These are phyloP conservation scores for Pseudonitzschia multiseries DNA, from an alignment of 108 stramenopile genomes.

Conservation along the genomic window DNA sequence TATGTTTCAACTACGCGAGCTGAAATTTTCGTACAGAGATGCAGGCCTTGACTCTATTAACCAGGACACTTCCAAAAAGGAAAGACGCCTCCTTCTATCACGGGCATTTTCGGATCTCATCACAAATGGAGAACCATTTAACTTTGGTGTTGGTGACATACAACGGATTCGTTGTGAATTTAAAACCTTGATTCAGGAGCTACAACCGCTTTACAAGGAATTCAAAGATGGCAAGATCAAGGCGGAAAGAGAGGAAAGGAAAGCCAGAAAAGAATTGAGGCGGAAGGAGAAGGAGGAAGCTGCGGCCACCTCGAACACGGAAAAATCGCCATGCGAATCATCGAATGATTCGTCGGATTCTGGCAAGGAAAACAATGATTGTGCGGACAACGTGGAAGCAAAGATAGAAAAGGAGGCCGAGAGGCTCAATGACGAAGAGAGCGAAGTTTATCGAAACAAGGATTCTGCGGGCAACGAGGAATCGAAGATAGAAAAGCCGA, in stretches of 20 bases:
- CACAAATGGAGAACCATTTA: slow-evolving; percentile 48
- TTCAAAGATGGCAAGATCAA: background rate
- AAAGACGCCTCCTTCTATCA: background rate
- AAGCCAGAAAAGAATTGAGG: slow-evolving; percentile 1
- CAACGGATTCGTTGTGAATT: slow-evolving; percentile 64
- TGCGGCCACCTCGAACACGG: background rate
- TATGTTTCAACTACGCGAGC: slow-evolving; percentile 55
- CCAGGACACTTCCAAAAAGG: background rate
- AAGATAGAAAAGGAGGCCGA: no score
- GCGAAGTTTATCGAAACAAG: no score
- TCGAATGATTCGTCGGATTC: slow-evolving; percentile 1
- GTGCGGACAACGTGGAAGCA: background rate
- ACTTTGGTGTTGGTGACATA: slow-evolving; percentile 73
- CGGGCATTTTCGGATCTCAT: slow-evolving; percentile 37
- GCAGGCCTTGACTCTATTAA: slow-evolving; percentile 26
- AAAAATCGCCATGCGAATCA: background rate
- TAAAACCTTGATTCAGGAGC: slow-evolving; percentile 45
- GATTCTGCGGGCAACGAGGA: no score
- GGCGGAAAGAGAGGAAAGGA: slow-evolving; percentile 23
- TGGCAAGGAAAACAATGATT: background rate
- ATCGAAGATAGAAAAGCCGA: no score
- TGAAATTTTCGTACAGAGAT: slow-evolving; percentile 39
- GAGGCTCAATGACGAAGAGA: background rate
- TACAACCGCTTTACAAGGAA: slow-evolving; percentile 38
- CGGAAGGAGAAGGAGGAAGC: slow-evolving; percentile 10